Conservation (phyloP, 805 yeast species). For the Scheffersomyces amazonensis region DNA sequence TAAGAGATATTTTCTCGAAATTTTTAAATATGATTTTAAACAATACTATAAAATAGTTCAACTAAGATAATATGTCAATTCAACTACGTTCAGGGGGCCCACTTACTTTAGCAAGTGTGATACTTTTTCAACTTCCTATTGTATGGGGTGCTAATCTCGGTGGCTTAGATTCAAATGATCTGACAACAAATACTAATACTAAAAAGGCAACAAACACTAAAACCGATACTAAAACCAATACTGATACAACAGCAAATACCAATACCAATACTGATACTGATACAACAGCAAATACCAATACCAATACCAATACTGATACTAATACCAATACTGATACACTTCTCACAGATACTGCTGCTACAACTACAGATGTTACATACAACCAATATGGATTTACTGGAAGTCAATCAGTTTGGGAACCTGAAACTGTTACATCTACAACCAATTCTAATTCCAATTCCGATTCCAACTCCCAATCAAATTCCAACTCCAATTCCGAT, state of each 20-base stretch:
- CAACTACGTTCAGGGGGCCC: constrained; percentile 6
- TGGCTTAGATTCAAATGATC: constrained; percentile 1
- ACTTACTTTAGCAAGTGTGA: constrained; percentile 3
- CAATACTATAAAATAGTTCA: constrained; percentile 2
- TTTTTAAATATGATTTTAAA: no score
- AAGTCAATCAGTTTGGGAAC: constrained; percentile 32
- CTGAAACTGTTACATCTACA: constrained; percentile 5
- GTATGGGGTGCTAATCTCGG: neutral
- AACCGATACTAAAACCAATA: constrained; percentile 3
- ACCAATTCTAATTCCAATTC: constrained; percentile 7
- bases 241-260: constrained; percentile 8
- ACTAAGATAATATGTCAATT: constrained; percentile 11
- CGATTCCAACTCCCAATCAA: constrained; percentile 1
- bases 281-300: constrained; percentile 7
- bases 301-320: constrained; percentile 5
- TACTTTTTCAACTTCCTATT: constrained; percentile 4
- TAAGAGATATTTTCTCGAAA: no score
- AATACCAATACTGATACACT: constrained; percentile 1
- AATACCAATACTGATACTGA: constrained; percentile 4
- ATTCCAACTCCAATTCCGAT: constrained; percentile 7
- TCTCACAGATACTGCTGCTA: constrained; percentile 1
- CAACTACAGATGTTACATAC: constrained; percentile 17
- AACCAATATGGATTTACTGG: constrained; percentile 45
- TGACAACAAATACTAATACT: constrained; percentile 1
- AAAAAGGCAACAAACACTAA: constrained; percentile 4